Evolutionary conservation across 768 basidiomycete species (phyloP).

Genomic region (Suillus clintonianus): DNA sequence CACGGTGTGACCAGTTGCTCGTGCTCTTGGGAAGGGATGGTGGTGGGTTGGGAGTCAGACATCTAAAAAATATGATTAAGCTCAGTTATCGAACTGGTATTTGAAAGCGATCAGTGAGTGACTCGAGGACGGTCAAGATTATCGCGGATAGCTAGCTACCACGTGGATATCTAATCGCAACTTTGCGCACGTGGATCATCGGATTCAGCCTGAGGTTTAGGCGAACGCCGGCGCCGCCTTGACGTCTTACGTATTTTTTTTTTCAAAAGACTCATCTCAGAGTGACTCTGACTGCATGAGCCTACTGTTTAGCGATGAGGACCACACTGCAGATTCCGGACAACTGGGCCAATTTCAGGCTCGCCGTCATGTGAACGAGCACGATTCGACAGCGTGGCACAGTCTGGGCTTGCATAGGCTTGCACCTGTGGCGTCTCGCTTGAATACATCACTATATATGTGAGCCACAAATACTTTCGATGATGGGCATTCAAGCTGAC

Average conservation of each 20-base stretch:
- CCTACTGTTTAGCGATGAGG: background rate
- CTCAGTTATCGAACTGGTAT: background rate
- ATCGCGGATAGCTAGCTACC: background rate
- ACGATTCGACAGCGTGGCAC: background rate
- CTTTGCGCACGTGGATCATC: background rate
- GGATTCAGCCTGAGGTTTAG: too few relatives aligned
- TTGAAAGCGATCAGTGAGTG: background rate
- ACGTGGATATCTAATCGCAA: constrained; percentile 1
- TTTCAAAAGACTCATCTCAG: background rate
- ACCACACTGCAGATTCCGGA: background rate
- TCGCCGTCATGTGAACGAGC: background rate
- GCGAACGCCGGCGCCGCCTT: too few relatives aligned
- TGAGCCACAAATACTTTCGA: background rate
- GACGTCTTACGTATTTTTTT: too few relatives aligned
- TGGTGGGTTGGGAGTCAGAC: constrained; percentile 11
- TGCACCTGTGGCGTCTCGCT: background rate
- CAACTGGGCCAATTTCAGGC: background rate
- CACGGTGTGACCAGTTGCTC: constrained; percentile 94
- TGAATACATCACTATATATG: background rate
- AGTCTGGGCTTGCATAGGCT: background rate
- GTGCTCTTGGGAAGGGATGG: constrained; percentile 31
- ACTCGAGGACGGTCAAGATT: background rate
- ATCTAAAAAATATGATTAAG: constrained; percentile 11
- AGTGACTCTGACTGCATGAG: background rate
- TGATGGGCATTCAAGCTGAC: background rate